Conservation (phyloP, 495 filamentous ascomycete genomes). For the Beverwykella pulmonaria region DNA sequence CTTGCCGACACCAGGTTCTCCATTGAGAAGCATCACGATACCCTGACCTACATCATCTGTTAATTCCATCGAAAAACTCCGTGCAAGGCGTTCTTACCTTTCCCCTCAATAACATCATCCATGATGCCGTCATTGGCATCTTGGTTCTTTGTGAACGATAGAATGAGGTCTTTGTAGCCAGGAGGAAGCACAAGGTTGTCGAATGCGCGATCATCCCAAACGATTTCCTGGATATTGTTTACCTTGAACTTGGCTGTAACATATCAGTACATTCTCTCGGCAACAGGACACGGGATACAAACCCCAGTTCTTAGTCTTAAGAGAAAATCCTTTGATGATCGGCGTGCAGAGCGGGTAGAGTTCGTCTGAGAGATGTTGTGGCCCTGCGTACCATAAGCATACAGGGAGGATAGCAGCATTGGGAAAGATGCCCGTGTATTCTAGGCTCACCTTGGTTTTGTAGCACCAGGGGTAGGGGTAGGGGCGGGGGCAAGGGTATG, state of each 20-base stretch:
- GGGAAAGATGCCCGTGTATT: neutral
- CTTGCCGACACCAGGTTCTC: constrained; percentile 47
- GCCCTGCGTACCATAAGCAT: constrained; percentile 7
- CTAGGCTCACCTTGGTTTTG: constrained; percentile 3
- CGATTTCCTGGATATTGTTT: constrained; percentile 46
- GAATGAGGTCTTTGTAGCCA: constrained; percentile 52
- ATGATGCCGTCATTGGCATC: constrained; percentile 46
- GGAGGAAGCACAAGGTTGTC: constrained; percentile 50
- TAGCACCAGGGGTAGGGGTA: neutral
- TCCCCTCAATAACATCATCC: constrained; percentile 59
- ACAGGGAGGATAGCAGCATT: neutral
- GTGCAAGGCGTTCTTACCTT: constrained; percentile 29
- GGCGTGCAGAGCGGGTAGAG: constrained; percentile 42
- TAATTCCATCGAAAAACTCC: neutral
- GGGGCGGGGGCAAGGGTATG: neutral
- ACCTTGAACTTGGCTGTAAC: constrained; percentile 43
- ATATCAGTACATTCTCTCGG: constrained; percentile 42
- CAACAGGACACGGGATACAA: neutral
- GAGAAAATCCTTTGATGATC: constrained; percentile 46
- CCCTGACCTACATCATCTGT: constrained; percentile 31
- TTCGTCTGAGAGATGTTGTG: constrained; percentile 31
- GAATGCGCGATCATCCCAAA: constrained; percentile 49
- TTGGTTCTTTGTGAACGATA: constrained; percentile 55
- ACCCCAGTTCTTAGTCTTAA: constrained; percentile 41
- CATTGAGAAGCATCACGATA: constrained; percentile 45